Conservation (phyloP, 2,329 filamentous ascomycete genomes). For the Ciborinia camelliae region DNA sequence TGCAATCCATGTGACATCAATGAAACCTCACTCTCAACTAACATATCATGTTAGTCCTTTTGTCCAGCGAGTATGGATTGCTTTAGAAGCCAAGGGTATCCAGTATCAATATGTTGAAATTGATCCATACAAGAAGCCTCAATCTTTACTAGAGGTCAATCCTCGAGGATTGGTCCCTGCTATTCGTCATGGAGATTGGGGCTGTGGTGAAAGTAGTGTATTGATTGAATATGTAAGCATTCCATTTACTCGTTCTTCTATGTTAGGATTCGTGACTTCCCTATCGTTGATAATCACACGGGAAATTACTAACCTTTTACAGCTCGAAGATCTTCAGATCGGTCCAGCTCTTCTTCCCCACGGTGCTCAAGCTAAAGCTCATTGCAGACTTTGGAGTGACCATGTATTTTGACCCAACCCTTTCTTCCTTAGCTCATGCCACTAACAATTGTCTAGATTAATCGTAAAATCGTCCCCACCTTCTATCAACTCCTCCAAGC, state of each 20-base stretch:
- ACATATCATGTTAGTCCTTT: constrained; percentile 55
- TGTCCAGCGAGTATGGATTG: constrained; percentile 86
- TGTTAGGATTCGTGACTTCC: not conserved
- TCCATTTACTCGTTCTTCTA: not conserved
- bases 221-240: constrained; percentile 75
- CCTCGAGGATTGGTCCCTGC: constrained; percentile 73
- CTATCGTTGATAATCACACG: not conserved
- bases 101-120: constrained; percentile 84
- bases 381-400: constrained; percentile 75
- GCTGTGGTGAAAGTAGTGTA: constrained; percentile 75
- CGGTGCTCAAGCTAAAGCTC: constrained; percentile 63
- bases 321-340: constrained; percentile 70
- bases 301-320: constrained; percentile 13
- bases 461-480: constrained; percentile 68
- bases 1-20: constrained; percentile 22
- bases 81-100: constrained; percentile 73
- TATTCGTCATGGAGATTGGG: constrained; percentile 75
- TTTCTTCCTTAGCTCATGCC: not conserved
- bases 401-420: constrained; percentile 53
- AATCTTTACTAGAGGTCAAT: constrained; percentile 70
- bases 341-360: constrained; percentile 61
- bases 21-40: constrained; percentile 19
- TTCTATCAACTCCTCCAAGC: constrained; percentile 74
- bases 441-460: constrained; percentile 52
- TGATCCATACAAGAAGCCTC: constrained; percentile 72